These are phyloP conservation scores for Zea luxurians DNA, from an alignment of 176 grass and related monocot genomes.

Conservation along the genomic window DNA sequence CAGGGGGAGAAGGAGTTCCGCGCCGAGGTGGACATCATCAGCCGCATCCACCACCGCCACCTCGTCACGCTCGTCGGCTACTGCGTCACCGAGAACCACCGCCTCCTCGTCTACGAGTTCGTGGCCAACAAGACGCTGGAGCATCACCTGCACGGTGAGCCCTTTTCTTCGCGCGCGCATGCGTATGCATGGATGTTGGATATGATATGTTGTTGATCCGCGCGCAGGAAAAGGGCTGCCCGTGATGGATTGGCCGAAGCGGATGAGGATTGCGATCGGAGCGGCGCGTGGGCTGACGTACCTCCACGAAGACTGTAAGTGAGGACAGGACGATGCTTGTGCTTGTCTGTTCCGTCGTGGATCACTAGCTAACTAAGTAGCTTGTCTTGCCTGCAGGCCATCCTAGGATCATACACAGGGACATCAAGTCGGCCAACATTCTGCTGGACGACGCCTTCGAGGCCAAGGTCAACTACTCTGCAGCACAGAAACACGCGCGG, in stretches of 20 bases:
- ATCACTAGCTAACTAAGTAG: background rate
- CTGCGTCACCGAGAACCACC: slow-evolving; percentile 61
- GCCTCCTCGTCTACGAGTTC: slow-evolving; percentile 85
- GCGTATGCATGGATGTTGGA: background rate
- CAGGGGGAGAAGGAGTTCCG: slow-evolving; percentile 74
- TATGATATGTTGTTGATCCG: background rate
- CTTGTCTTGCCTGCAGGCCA: slow-evolving; percentile 43
- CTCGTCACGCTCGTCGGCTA: slow-evolving; percentile 77
- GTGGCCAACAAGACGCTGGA: slow-evolving; percentile 70
- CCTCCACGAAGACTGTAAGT: slow-evolving; percentile 93
- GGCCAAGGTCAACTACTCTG: slow-evolving; percentile 30
- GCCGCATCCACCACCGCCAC: slow-evolving; percentile 85
- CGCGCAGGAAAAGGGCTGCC: slow-evolving; percentile 43
- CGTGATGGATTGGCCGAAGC: slow-evolving; percentile 71
- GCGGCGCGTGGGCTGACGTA: slow-evolving; percentile 81
- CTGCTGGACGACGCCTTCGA: slow-evolving; percentile 87
- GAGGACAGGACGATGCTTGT: background rate
- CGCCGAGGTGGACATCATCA: slow-evolving; percentile 85
- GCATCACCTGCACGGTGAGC: slow-evolving; percentile 70
- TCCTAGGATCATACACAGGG: slow-evolving; percentile 92
- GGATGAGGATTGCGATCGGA: slow-evolving; percentile 82
- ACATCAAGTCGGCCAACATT: slow-evolving; percentile 95
- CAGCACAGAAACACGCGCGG: too few species aligned
- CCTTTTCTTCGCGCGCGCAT: background rate
- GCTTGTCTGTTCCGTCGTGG: too few species aligned